Evolutionary conservation across 164 flowering plant species (phyloP).

Genomic region (Stephania yunnanensis): DNA sequence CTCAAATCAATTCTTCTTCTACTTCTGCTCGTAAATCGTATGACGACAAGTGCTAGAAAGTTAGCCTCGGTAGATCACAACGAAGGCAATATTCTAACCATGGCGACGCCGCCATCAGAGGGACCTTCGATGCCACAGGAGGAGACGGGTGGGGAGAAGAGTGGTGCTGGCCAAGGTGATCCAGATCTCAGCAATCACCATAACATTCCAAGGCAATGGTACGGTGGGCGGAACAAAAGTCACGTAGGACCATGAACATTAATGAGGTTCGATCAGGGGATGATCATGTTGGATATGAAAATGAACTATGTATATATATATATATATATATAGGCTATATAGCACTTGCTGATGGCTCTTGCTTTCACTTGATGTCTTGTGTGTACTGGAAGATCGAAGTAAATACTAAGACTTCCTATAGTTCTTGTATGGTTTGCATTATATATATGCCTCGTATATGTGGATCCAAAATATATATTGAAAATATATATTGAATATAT

Average conservation of each 20-base stretch:
- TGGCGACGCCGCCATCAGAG: background rate
- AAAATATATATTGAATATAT: too few species aligned
- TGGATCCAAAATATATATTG: too few species aligned
- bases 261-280: background rate
- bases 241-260: background rate
- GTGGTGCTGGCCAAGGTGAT: background rate
- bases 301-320: too few species aligned
- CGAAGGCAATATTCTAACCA: background rate
- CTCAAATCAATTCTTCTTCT: background rate
- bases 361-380: too few species aligned
- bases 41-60: conserved; percentile 1
- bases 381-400: too few species aligned
- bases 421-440: too few species aligned
- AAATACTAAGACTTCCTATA: too few species aligned
- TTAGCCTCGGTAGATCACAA: background rate
- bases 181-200: conserved; percentile 12
- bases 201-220: conserved; percentile 16
- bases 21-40: background rate
- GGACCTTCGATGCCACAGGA: background rate
- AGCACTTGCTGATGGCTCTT: too few species aligned
- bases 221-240: conserved; percentile 4
- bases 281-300: background rate
- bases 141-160: conserved; percentile 4
- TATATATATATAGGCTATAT: too few species aligned
- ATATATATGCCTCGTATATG: too few species aligned